These are phyloP conservation scores for Westerdykella sp. DNA, from an alignment of 2,329 filamentous ascomycete species.

Conservation along the genomic window DNA sequence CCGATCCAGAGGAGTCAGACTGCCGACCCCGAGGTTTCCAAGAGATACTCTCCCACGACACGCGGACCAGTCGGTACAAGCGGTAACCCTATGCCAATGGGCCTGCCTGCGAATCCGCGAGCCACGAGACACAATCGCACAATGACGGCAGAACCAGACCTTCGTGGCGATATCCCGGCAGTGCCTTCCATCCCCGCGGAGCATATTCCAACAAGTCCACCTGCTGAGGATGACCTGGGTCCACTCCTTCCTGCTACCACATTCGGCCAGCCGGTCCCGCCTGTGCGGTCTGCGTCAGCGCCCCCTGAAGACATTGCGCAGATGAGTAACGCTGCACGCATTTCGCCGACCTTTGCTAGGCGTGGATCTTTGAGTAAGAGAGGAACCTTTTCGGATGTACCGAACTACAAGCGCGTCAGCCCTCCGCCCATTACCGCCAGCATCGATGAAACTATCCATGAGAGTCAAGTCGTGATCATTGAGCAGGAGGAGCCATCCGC, in stretches of 20 bases:
- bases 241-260: slow-evolving; percentile 45
- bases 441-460: slow-evolving; percentile 50
- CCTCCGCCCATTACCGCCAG: slow-evolving; percentile 43
- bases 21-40: slow-evolving; percentile 52
- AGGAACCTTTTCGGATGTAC: slow-evolving; percentile 30
- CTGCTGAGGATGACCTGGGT: slow-evolving; percentile 40
- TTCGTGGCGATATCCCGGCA: slow-evolving; percentile 47
- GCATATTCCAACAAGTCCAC: slow-evolving; percentile 22
- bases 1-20: slow-evolving; percentile 55
- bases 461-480: slow-evolving; percentile 38
- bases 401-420: slow-evolving; percentile 35
- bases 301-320: slow-evolving; percentile 40
- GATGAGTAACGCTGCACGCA: slow-evolving; percentile 12
- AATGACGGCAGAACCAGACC: slow-evolving; percentile 51
- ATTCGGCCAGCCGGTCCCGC: slow-evolving; percentile 38
- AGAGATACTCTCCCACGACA: slow-evolving; percentile 32
- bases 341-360: slow-evolving; percentile 27
- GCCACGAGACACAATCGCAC: slow-evolving; percentile 80
- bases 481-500: slow-evolving; percentile 37
- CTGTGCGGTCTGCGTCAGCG: slow-evolving; percentile 42
- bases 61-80: slow-evolving; percentile 33
- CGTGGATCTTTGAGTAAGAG: slow-evolving; percentile 13
- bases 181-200: slow-evolving; percentile 53
- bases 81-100: slow-evolving; percentile 55
- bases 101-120: slow-evolving; percentile 83